Conservation (phyloP, 2,329 filamentous ascomycete genomes). For the Fusarium xyrophilum region DNA sequence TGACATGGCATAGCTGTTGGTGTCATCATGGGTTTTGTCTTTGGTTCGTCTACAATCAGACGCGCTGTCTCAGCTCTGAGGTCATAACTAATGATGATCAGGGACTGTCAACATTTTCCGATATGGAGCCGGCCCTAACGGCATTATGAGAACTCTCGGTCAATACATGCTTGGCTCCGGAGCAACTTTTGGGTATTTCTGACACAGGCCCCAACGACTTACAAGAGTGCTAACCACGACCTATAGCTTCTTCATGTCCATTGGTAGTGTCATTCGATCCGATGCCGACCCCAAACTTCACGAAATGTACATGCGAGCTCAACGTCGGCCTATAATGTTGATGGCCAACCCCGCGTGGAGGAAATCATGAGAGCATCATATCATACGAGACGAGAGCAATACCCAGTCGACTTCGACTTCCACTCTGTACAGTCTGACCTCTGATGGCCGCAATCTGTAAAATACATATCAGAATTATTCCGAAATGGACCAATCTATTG, state of each 20-base stretch:
- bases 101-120: constrained; percentile 94
- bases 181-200: constrained; percentile 85
- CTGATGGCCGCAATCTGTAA: constrained; percentile 40
- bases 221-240: constrained; percentile 28
- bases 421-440: constrained; percentile 40
- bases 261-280: constrained; percentile 93
- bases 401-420: constrained; percentile 37
- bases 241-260: constrained; percentile 92
- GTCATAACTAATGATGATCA: constrained; percentile 47
- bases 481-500: constrained; percentile 30
- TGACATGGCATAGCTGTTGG: constrained; percentile 76
- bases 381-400: constrained; percentile 37
- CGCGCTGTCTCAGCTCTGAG: neutral
- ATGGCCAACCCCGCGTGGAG: constrained; percentile 50
- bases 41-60: constrained; percentile 65
- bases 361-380: constrained; percentile 39
- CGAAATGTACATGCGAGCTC: constrained; percentile 77
- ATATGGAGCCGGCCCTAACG: constrained; percentile 91
- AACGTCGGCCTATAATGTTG: constrained; percentile 74
- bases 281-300: constrained; percentile 80
- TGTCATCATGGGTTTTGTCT: constrained; percentile 96
- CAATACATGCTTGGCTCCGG: constrained; percentile 97
- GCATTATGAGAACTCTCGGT: constrained; percentile 90
- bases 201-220: neutral
- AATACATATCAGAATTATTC: constrained; percentile 39